Evolutionary conservation across 2,329 filamentous ascomycete species (phyloP), one percentile per base, ranked within the genome.

Genomic region (Scorias spongiosa): DNA sequence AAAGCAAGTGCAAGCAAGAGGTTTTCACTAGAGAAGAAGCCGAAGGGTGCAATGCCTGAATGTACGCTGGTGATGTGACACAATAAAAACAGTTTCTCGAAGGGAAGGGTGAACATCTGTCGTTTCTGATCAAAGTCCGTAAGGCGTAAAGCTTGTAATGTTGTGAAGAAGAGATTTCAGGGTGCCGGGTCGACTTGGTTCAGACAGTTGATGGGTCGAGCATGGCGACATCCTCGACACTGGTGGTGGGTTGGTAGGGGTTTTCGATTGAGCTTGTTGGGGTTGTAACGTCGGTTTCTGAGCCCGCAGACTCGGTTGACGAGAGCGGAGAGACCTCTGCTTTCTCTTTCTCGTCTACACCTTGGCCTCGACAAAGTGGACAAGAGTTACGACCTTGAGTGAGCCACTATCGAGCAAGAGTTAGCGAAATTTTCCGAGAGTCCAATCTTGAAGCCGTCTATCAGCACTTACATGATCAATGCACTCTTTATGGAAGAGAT

Each of bases 401-500:
- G 40, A 82, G 65, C 78, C 78, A 82, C 76, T 81, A 47, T 28
- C 32, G 39, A 29, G 39, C 10, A 34, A 39, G 40, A 50, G 42
- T 29, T 32, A 28, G 26, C 18, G 41, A 47, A 37, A 49, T 44
- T 18, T 17, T 48, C 60, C 44, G 7, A 26, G 7, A 26, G 20
- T 7, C 20, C 20, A 7, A 7, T 26, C 20, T 4, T 26, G 20
- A 26, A 26, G 20, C 7, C 4, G 20, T 26, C 20, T 26, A 7
- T 26, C 20, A 7, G 7, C 34, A 56, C 69, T 54, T 65, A 80
- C 77, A 69, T 80, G 74, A 57, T 82, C 78, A 58, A 83, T 81
- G 59, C 78, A 83, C 51, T 80, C 72, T 50, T 70, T 72, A 61
- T 83, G 78, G 61, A 79, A 83, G 46, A 81, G 56, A 58, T 83